Base-by-base conservation (phyloP, 805 yeast species). In the Yamadazyma olivae region DNA sequence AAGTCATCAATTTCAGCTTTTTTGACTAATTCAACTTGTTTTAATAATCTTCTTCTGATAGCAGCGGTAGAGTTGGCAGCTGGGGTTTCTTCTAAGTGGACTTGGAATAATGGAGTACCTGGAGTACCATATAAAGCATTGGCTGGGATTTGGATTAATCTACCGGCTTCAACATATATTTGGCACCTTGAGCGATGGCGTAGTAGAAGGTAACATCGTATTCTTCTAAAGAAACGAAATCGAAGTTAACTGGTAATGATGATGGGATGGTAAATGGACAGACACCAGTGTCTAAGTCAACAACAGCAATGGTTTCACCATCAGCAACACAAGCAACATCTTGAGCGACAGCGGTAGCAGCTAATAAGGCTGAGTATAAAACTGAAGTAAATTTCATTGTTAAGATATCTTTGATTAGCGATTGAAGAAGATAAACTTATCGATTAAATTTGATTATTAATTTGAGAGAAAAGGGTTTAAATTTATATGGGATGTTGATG, bases 11-110 rank as follows among this genome's bases (percentile, higher is more conserved):
- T 42, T 18, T 52, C 66, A 41, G 59, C 70, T 53, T 62, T 63
- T 48, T 54, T 53, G 36, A 41, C 48, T n/a, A 53, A 27, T 25
- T 42, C 36, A 27, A 49, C 42, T 24, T 46, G 50, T 41, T 48
- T 49, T 40, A 57, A 48, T 36, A 61, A 54, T 61, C 71, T 62
- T 53, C 53, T 65, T 55, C 64, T 63, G 52, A 63, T 49, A 24
- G 64, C 64, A 40, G 61, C 58, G 44, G 71, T 61, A 26, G 71
- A 64, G 61, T 66, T 66, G 22, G 61, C 44, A 25, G 56, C 50
- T 32, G 67, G 62, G 12, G 49, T 31, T 43, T 51, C 36, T 23
- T 49, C 49, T 12, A 38, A 45, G 41, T 52, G 59, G 32, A 64
- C 61, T 30, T 54, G 59, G 61, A 33, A 61, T 24, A 58, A 40